Conservation (phyloP, 2,329 filamentous ascomycete species). For the Biscogniauxia mediterranea region DNA sequence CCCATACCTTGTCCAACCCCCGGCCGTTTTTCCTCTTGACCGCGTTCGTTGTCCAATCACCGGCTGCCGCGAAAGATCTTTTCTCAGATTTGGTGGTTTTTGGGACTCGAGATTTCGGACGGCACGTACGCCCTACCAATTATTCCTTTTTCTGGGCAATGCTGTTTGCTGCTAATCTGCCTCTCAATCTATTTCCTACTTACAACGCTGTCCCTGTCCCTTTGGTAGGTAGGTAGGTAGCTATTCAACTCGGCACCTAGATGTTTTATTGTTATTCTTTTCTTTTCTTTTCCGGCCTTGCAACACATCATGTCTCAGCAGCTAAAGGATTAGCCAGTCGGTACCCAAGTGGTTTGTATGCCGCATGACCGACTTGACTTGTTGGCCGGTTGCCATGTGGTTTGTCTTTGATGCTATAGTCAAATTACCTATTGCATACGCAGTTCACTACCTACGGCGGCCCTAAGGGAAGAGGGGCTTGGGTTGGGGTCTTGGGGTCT, state of each 20-base stretch:
- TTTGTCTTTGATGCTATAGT: neutral
- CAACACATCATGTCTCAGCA: neutral
- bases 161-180: neutral
- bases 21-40: slow-evolving; percentile 8
- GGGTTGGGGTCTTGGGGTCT: neutral
- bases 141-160: neutral
- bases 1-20: neutral
- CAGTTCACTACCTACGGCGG: neutral
- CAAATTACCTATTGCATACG: neutral
- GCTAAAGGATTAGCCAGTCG: neutral
- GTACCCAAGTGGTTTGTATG: too few species aligned
- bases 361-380: neutral
- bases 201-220: too few species aligned
- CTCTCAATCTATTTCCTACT: neutral
- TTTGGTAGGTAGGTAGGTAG: too few species aligned
- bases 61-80: slow-evolving; percentile 10
- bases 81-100: slow-evolving; percentile 4
- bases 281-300: neutral
- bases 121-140: slow-evolving; percentile 10
- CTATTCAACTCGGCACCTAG: neutral
- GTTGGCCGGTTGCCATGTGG: neutral
- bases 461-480: neutral
- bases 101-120: slow-evolving; percentile 9
- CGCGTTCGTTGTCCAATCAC: slow-evolving; percentile 19
- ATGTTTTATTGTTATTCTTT: neutral